Evolutionary conservation across 257 asterid species (phyloP).

Genomic region (Solanum appendiculatum): DNA sequence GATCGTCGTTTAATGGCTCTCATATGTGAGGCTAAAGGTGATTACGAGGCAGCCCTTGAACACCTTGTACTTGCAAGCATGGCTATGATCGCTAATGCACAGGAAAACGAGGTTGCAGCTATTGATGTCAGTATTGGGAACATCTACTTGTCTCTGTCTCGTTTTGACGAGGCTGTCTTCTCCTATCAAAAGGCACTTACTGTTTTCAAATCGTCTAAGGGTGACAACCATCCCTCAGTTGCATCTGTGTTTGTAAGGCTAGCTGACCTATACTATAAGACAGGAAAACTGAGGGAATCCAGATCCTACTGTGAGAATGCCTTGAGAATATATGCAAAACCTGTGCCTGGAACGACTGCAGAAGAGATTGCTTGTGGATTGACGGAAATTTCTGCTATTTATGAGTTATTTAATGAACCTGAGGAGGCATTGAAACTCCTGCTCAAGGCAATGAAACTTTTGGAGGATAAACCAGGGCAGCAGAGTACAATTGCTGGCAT

Average conservation of each 20-base stretch:
- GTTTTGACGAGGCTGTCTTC: conserved; percentile 96
- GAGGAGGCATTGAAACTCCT: conserved; percentile 89
- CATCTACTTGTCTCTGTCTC: conserved; percentile 76
- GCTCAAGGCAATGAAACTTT: conserved; percentile 73
- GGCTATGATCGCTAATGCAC: conserved; percentile 98
- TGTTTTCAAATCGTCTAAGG: conserved; percentile 92
- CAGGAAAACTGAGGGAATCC: conserved; percentile 89
- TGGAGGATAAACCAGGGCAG: conserved; percentile 97
- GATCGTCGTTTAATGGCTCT: conserved; percentile 98
- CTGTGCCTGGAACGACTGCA: conserved; percentile 78
- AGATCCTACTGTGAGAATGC: conserved; percentile 94
- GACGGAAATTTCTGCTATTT: conserved; percentile 88
- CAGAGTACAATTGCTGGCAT: conserved; percentile 94
- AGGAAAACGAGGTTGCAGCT: conserved; percentile 88
- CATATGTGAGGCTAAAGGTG: conserved; percentile 92
- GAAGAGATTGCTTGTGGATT: conserved; percentile 94
- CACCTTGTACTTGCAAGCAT: conserved; percentile 98
- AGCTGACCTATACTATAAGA: conserved; percentile 84
- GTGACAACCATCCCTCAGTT: conserved; percentile 89
- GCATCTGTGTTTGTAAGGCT: conserved; percentile 94
- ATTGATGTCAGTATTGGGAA: conserved; percentile 95
- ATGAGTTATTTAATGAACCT: conserved; percentile 86
- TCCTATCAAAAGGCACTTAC: conserved; percentile 98
- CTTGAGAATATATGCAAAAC: conserved; percentile 71
- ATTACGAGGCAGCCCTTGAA: conserved; percentile 85